Base-by-base conservation (phyloP, 768 basidiomycete species). In the Galerina marginata region DNA sequence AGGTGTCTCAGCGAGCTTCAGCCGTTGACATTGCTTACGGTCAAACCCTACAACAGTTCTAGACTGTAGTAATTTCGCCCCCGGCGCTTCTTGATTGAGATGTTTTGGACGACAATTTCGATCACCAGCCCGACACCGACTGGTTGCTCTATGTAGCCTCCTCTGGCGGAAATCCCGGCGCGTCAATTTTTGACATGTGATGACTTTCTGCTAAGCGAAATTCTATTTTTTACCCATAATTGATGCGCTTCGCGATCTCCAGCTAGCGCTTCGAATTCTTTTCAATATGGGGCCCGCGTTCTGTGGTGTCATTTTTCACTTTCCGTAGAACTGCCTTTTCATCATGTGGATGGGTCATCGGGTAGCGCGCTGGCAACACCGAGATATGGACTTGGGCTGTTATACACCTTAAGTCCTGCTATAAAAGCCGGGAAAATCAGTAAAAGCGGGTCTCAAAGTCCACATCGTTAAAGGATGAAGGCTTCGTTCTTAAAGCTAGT, bases 401-500 rank as follows among this genome's bases (percentile, higher is more conserved):
- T 39, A 7, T 2, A 36, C 50, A 52, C 20, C 42, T 38, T 20
- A 12, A 23, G 39, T 11, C 15, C 15, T 4, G 29, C 12, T 64
- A 64, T 64, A 60, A 60, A 60, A 42, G 29, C 2, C 26, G n/a
- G 6, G 6, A 39, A n/a, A 53, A 54, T n/a, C 12, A 26, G 11
- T 37, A 10, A 39, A 11, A 51, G 33, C 29, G 29, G 12, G n/a
- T 40, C 20, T 48, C 20, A 12, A 36, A 40, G n/a, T 36, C 33
- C 33, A 40, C 38, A 63, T 33, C 29, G 7, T 33, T 7, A 33
- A 33, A 33, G 40, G 50, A 75, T 75, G 74, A 71, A 60, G 55
- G 36, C 63, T 9, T 38, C 59, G 15, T 50, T 71, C 39, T 46
- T 67, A 29, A 69, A 64, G 36, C 56, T 65, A 11, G 44, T 72